Conservation (phyloP, 2,329 filamentous ascomycete species). For the Lecanicillium sp. region DNA sequence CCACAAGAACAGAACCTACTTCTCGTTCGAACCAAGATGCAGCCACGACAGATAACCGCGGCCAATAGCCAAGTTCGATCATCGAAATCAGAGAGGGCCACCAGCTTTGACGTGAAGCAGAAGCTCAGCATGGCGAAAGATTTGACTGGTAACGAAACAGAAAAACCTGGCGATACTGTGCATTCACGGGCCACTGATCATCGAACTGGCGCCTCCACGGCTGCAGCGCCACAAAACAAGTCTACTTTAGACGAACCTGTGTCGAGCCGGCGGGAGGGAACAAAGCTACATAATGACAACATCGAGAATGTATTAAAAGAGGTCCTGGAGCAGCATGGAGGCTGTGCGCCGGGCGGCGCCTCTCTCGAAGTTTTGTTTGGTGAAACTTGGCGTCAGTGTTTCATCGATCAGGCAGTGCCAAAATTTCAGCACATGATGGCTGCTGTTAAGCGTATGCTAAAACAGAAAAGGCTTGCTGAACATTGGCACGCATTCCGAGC, state of each 20-base stretch:
- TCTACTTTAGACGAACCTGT: constrained; percentile 21
- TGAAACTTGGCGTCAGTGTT: constrained; percentile 31
- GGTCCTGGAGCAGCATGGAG: constrained; percentile 24
- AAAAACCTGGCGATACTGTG: no score
- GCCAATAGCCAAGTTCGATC: no score
- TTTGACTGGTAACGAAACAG: no score
- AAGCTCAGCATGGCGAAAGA: no score
- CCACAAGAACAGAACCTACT: no score
- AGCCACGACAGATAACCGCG: no score
- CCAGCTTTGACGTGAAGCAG: no score
- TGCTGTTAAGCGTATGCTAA: constrained; percentile 30
- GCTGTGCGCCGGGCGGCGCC: constrained; percentile 44
- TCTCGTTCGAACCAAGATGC: no score
- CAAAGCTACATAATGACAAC: background rate
- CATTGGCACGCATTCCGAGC: constrained; percentile 37
- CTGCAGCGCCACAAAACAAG: no score
- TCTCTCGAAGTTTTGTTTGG: constrained; percentile 16
- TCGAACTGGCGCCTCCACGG: no score
- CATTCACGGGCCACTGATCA: no score
- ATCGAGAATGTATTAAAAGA: constrained; percentile 19
- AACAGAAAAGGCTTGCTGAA: constrained; percentile 26
- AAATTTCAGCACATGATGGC: constrained; percentile 29
- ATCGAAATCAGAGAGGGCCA: no score
- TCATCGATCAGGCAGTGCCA: constrained; percentile 31
- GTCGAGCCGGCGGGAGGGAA: constrained; percentile 9